Percentiles rank a stretch among this genome's conserved stretches.
phyloP scores from a whole-genome alignment of 208 protist genomes.

The Acanthamoeba lenticulata region DNA sequence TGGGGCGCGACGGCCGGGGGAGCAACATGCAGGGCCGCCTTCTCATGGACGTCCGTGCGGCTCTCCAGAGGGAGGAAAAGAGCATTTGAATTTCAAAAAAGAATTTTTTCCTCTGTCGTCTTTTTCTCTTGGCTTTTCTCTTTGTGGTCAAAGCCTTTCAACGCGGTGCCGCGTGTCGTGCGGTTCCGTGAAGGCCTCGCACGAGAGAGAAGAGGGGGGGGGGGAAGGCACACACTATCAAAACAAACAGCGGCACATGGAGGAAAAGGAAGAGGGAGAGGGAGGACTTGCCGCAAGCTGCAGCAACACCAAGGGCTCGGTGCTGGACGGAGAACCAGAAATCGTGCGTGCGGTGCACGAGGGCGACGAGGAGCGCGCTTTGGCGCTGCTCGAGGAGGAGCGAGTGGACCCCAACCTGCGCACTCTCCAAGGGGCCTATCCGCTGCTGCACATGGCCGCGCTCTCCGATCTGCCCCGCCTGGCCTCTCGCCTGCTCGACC shows the following conservation, averaged over 20 bases:
- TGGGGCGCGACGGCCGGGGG: not conserved
- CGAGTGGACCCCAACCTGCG: not conserved
- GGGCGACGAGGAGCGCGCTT: not conserved
- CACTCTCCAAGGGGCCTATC: not conserved
- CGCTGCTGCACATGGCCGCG: conserved; percentile 28
- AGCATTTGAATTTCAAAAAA: too few species aligned
- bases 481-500: not conserved
- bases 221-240: too few species aligned
- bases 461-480: not conserved
- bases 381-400: not conserved
- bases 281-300: too few species aligned
- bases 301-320: not conserved
- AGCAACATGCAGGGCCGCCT: not conserved
- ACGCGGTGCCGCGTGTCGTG: too few species aligned
- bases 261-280: too few species aligned
- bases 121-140: too few species aligned
- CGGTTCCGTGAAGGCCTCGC: too few species aligned
- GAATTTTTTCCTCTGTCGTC: too few species aligned
- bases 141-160: too few species aligned
- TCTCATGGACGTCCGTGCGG: not conserved
- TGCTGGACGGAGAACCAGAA: conserved; percentile 20
- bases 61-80: not conserved
- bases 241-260: too few species aligned
- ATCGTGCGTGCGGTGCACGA: not conserved
- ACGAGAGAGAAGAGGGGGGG: too few species aligned